These are phyloP conservation scores for Neonothopanus nambi DNA, from an alignment of 1,284 basidiomycete genomes.

Conservation along the genomic window DNA sequence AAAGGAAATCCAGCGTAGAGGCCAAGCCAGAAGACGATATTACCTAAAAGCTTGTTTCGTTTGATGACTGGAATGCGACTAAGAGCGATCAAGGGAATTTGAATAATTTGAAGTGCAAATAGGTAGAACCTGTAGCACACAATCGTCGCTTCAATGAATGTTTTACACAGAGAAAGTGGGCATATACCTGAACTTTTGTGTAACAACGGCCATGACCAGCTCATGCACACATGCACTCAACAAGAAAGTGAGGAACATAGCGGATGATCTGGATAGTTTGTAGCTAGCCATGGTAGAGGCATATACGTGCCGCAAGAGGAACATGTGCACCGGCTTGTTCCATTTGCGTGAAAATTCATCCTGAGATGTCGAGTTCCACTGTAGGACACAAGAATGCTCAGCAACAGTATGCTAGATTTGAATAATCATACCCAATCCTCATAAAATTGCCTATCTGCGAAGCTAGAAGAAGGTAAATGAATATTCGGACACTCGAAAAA, in stretches of 20 bases:
- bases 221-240: slow-evolving; percentile 90
- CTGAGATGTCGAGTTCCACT: slow-evolving; percentile 97
- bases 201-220: slow-evolving; percentile 96
- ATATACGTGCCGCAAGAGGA: slow-evolving; percentile 94
- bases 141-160: too few relatives aligned
- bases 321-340: slow-evolving; percentile 92
- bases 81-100: slow-evolving; percentile 89
- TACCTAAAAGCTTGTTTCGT: slow-evolving; percentile 77
- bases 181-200: slow-evolving; percentile 68
- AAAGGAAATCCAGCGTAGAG: slow-evolving; percentile 90
- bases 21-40: slow-evolving; percentile 92
- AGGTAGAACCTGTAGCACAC: slow-evolving; percentile 67
- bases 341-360: slow-evolving; percentile 97
- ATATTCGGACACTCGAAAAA: not conserved
- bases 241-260: slow-evolving; percentile 92
- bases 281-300: slow-evolving; percentile 82
- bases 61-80: slow-evolving; percentile 77
- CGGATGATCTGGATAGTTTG: slow-evolving; percentile 71
- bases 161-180: too few relatives aligned
- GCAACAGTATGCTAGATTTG: slow-evolving; percentile 43
- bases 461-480: slow-evolving; percentile 45
- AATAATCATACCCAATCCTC: slow-evolving; percentile 77
- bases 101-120: slow-evolving; percentile 80
- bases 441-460: slow-evolving; percentile 96
- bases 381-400: slow-evolving; percentile 7